phyloP scores from a whole-genome alignment of 2,329 filamentous ascomycete genomes.

The Colletotrichum graminicola region DNA sequence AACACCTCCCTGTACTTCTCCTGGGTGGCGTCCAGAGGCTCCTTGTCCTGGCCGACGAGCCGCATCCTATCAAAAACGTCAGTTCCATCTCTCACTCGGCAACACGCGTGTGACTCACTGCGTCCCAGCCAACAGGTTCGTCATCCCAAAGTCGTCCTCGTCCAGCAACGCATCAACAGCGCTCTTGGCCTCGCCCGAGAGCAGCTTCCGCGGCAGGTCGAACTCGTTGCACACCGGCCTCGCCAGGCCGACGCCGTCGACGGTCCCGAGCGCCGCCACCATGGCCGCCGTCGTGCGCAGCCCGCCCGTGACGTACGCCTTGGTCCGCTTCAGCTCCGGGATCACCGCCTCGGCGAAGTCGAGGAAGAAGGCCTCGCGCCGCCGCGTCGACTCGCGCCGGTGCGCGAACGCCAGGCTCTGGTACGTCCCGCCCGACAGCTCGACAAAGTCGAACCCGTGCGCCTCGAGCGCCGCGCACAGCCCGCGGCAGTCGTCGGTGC shows the following conservation, averaged over 20 bases:
- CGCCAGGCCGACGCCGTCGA: slow-evolving; percentile 71
- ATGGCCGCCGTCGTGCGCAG: slow-evolving; percentile 67
- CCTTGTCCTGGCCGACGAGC: slow-evolving; percentile 50
- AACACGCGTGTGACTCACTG: slow-evolving; percentile 46
- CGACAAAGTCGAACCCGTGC: slow-evolving; percentile 67
- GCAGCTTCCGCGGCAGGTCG: slow-evolving; percentile 46
- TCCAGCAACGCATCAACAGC: slow-evolving; percentile 62
- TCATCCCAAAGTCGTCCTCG: slow-evolving; percentile 62
- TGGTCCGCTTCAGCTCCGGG: slow-evolving; percentile 60
- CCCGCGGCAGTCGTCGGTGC: slow-evolving; percentile 62
- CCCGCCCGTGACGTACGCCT: slow-evolving; percentile 70
- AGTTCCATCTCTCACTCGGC: not conserved
- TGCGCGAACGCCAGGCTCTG: slow-evolving; percentile 65
- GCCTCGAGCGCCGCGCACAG: slow-evolving; percentile 62
- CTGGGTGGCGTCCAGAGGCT: slow-evolving; percentile 49
- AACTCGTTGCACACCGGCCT: slow-evolving; percentile 52
- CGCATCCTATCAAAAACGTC: slow-evolving; percentile 44
- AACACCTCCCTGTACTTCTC: slow-evolving; percentile 50
- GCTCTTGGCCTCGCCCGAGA: slow-evolving; percentile 56
- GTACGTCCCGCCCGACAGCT: slow-evolving; percentile 72
- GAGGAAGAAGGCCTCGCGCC: slow-evolving; percentile 71
- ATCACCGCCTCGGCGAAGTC: slow-evolving; percentile 69
- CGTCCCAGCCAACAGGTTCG: slow-evolving; percentile 48
- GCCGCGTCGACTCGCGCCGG: slow-evolving; percentile 65
- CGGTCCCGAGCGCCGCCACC: slow-evolving; percentile 66